Base-by-base conservation (phyloP, 768 basidiomycete genomes). In the Pulveroboletus frians region DNA sequence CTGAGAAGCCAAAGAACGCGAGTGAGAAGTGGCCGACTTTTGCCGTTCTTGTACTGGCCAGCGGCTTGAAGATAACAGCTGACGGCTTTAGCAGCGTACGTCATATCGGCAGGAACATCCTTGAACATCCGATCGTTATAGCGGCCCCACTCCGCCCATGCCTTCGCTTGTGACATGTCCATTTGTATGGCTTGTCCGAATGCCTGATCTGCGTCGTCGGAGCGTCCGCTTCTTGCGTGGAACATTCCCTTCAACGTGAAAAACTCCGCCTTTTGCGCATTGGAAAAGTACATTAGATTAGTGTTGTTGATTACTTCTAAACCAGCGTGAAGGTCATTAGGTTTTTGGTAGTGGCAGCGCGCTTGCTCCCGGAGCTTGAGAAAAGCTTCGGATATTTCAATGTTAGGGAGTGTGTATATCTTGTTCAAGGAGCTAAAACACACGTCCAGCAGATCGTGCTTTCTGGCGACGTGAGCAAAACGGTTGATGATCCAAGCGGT, bases 401-500 rank as follows among this genome's bases (percentile, higher is more conserved):
- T 99, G 65, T 99, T 99, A 18, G 96, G 96, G 17, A 99, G 75
- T 0, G 92, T 94, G 69, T 99, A 99, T 56, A 99, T 99, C 71
- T 93, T 97, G 67, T 88, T 93, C 61, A 99, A 76, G 2, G 89
- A 88, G 5, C 79, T 89, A 71, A 91, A 92, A 73, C 96, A 98
- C 35, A 96, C 96, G 41, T 99, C 96, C 39, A 94, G 77, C 7
- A 99, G 78, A 53, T 94, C 89, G 62, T 99, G 96, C 69, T 98
- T 95, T 50, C 96, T 80, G 18, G 96, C 96, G 47, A 97, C 93
- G 69, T 99, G 95, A 9, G 96, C 96, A 63, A 99, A 98, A 14
- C 96, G 86, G 66, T 99, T 99, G 73, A 98, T 97, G 63, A 96
- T 98, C 96, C 96, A 99, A 7, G 96, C 96, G 0, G 93, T 98